Evolutionary conservation across 176 grass and related monocot genomes (phyloP), one percentile per base, ranked within the genome.

Genomic region (Cenchrus fungigraminus): DNA sequence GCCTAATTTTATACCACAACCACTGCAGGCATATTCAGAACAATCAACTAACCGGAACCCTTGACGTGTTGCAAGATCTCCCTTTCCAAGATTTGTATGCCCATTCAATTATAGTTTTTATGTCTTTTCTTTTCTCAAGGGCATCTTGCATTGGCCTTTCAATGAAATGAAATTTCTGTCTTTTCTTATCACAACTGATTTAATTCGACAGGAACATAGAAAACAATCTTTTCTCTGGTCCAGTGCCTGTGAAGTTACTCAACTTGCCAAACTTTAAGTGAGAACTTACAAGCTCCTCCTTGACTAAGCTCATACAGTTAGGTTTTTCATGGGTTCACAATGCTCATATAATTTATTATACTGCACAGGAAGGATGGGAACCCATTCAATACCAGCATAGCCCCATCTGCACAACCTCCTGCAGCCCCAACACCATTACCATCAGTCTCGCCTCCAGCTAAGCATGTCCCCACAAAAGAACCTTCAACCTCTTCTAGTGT

Each of bases 181-280:
- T 14, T 65, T 13, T 15, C 80, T 56, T 81, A 52, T 34, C n/a
- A 15, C 47, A 80, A 83, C 46, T 86, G 29, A 68, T 84, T 69
- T 77, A 79, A 81, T 75, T 87, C 81, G 67, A 72, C 87, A 99
- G 97, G 94, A 88, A 99, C 61, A 89, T 99, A 92, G 86, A 94
- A 79, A 96, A 94, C 63, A 99, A 99, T 91, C 89, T 95, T 63
- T 99, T 99, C 92, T 99, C 97, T 54, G 97, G 97, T 16, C 97
- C 97, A 2, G 76, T 99, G 64, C 97, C 97, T 62, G 81, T 83
- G 76, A 94, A 99, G 84, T 70, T 99, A 87, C 56, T 85, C 56
- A 91, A 65, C 79, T 88, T 99, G 42, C 90, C 91, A 81, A 97
- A 87, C 71, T 97, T 99, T 76, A 95, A 92, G 97, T 99, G 89